Percentiles rank a stretch among this genome's conserved stretches.
phyloP scores from a whole-genome alignment of 495 filamentous ascomycete species.

The Penicillium samsonianum region DNA sequence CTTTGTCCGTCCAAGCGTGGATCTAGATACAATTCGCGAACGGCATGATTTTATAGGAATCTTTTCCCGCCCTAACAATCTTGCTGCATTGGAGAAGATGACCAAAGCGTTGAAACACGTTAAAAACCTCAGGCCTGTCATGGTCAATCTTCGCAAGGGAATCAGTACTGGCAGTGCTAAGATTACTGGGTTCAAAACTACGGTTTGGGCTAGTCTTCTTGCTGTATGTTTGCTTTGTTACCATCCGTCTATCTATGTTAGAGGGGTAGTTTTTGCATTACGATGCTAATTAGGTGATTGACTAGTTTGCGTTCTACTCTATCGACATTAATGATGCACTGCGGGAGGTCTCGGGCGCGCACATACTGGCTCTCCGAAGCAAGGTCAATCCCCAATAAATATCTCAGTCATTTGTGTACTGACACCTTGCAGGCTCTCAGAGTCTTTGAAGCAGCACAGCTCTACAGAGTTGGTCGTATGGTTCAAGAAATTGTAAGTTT shows the following conservation, averaged over 20 bases:
- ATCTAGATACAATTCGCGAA: conserved; percentile 68
- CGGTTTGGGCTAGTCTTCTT: conserved; percentile 70
- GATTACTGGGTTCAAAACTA: conserved; percentile 58
- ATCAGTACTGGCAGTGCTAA: conserved; percentile 63
- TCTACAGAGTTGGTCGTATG: conserved; percentile 65
- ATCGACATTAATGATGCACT: conserved; percentile 69
- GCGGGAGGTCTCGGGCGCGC: conserved; percentile 58
- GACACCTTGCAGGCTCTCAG: conserved; percentile 35
- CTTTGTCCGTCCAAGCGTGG: conserved; percentile 78
- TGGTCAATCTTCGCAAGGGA: conserved; percentile 75
- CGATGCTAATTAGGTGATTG: conserved; percentile 34
- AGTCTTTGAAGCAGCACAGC: conserved; percentile 49
- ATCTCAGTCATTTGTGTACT: conserved; percentile 9
- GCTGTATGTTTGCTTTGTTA: conserved; percentile 35
- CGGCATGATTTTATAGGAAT: conserved; percentile 69
- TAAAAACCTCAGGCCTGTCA: conserved; percentile 73
- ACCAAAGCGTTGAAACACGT: conserved; percentile 67
- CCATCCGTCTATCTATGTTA: neutral
- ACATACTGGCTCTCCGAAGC: conserved; percentile 54
- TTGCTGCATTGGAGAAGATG: conserved; percentile 54
- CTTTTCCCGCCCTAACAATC: conserved; percentile 72
- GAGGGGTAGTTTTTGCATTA: neutral
- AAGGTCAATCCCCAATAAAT: conserved; percentile 49
- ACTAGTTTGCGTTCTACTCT: conserved; percentile 65
- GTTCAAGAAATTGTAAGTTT: conserved; percentile 63